Conservation (phyloP, 495 filamentous ascomycete species). For the Penicillium diatomitis region DNA sequence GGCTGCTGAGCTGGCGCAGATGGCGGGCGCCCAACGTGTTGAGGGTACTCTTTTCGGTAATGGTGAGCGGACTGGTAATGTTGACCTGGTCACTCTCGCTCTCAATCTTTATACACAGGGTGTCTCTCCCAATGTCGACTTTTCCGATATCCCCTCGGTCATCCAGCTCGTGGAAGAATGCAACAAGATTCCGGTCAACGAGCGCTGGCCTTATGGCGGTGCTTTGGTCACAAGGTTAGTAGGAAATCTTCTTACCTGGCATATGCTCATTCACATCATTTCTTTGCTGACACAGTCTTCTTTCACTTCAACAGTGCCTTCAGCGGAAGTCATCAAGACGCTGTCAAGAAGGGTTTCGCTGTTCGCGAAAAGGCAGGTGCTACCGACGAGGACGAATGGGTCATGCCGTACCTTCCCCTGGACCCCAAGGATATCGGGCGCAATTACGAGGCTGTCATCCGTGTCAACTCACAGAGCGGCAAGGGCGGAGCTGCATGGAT, state of each 20-base stretch:
- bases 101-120: slow-evolving; percentile 97
- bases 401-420: slow-evolving; percentile 84
- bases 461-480: slow-evolving; percentile 92
- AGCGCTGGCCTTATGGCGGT: slow-evolving; percentile 88
- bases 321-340: slow-evolving; percentile 69
- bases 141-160: slow-evolving; percentile 79
- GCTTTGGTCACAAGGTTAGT: slow-evolving; percentile 41
- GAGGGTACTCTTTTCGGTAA: slow-evolving; percentile 96
- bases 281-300: not conserved
- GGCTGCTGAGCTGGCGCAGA: slow-evolving; percentile 86
- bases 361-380: slow-evolving; percentile 51
- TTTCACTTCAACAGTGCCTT: slow-evolving; percentile 1
- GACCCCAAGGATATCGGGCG: slow-evolving; percentile 91
- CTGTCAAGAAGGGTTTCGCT: slow-evolving; percentile 95
- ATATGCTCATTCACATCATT: too few species aligned
- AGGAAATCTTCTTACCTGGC: not conserved
- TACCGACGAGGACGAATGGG: slow-evolving; percentile 53
- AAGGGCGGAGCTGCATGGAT: slow-evolving; percentile 96
- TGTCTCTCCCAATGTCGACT: slow-evolving; percentile 79
- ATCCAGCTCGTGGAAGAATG: slow-evolving; percentile 85
- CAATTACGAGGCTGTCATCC: slow-evolving; percentile 94
- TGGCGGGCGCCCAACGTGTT: slow-evolving; percentile 94
- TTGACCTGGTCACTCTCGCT: slow-evolving; percentile 88
- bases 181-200: slow-evolving; percentile 92
- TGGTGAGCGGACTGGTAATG: slow-evolving; percentile 92